phyloP scores from a whole-genome alignment of 2,329 filamentous ascomycete species.

The Trichoderma breve region DNA sequence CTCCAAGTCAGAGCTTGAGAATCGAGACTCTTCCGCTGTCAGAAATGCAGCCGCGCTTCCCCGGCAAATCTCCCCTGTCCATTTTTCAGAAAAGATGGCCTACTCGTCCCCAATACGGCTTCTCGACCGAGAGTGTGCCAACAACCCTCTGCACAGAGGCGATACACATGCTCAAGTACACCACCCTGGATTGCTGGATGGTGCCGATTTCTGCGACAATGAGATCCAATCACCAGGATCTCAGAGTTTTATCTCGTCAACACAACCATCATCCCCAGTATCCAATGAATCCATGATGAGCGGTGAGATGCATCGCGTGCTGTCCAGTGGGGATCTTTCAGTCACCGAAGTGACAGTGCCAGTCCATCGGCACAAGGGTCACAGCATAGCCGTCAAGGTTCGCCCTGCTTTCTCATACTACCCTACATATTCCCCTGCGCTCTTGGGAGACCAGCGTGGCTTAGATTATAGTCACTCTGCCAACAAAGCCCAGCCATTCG shows the following conservation, averaged over 20 bases:
- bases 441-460: background rate
- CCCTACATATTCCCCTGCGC: conserved; percentile 15
- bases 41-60: background rate
- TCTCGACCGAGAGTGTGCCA: background rate
- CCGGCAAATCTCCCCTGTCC: background rate
- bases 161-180: conserved; percentile 14
- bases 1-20: conserved; percentile 16
- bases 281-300: conserved; percentile 21
- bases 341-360: conserved; percentile 20
- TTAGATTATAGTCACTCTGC: conserved; percentile 5
- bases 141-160: background rate
- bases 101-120: background rate
- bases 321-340: conserved; percentile 22
- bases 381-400: conserved; percentile 28
- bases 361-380: conserved; percentile 23
- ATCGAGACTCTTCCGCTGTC: background rate
- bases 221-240: conserved; percentile 16
- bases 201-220: conserved; percentile 25
- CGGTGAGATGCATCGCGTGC: conserved; percentile 24
- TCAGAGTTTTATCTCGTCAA: conserved; percentile 7
- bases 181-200: conserved; percentile 24
- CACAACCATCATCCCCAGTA: conserved; percentile 23
- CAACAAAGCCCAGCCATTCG: conserved; percentile 26
- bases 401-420: conserved; percentile 27
- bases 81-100: background rate